Conservation (phyloP, 257 asterid genomes). For the Solanum sitiens region DNA sequence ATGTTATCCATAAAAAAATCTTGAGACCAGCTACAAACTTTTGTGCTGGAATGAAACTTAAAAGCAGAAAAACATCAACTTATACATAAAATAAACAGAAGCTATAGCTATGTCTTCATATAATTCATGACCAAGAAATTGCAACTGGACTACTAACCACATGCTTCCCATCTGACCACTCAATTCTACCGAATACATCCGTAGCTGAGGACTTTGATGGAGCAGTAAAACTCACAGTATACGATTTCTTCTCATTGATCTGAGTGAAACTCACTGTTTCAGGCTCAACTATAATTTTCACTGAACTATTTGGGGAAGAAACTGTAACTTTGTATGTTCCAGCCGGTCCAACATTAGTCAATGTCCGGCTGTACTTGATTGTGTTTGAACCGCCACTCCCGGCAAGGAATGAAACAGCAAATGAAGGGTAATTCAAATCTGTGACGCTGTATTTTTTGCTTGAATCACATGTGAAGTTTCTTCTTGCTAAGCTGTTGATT, state of each 20-base stretch:
- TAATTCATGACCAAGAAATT: constrained; percentile 43
- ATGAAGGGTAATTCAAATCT: constrained; percentile 85
- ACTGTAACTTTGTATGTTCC: constrained; percentile 66
- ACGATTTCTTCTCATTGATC: constrained; percentile 52
- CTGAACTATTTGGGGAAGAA: constrained; percentile 15
- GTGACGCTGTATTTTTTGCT: constrained; percentile 42
- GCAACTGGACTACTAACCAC: constrained; percentile 83
- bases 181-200: constrained; percentile 59
- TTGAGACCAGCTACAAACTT: not conserved
- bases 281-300: constrained; percentile 60
- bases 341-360: constrained; percentile 66
- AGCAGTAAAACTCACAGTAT: constrained; percentile 50
- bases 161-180: constrained; percentile 85
- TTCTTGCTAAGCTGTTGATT: constrained; percentile 47
- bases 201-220: constrained; percentile 41
- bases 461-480: constrained; percentile 52
- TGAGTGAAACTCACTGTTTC: constrained; percentile 36
- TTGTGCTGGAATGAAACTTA: not conserved
- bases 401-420: constrained; percentile 36
- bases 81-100: not conserved
- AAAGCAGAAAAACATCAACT: not conserved
- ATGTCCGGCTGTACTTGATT: constrained; percentile 57
- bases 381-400: constrained; percentile 12
- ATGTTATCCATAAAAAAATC: not conserved
- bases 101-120: not conserved